Conservation (phyloP, 805 yeast genomes). For the Candida maesae region DNA sequence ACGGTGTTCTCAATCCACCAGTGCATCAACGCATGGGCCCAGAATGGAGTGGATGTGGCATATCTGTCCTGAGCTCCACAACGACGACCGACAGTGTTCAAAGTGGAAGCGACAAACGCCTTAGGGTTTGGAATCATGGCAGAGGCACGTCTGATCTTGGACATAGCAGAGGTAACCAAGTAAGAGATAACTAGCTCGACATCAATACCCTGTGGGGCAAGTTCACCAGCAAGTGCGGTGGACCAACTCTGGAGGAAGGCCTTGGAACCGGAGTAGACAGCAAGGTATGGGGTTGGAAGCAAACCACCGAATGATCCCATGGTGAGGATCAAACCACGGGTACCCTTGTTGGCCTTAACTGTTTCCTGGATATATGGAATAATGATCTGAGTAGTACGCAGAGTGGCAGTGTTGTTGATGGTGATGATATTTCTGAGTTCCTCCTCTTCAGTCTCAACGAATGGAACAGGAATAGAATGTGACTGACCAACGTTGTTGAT, state of each 20-base stretch:
- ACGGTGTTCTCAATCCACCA: conserved; percentile 72
- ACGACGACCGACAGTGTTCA: conserved; percentile 72
- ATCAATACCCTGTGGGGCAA: conserved; percentile 65
- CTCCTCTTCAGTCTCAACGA: conserved; percentile 67
- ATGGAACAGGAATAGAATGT: conserved; percentile 93
- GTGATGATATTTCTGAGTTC: conserved; percentile 81
- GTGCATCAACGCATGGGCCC: conserved; percentile 92
- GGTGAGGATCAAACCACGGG: conserved; percentile 77
- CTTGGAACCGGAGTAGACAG: conserved; percentile 94
- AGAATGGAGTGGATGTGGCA: conserved; percentile 86
- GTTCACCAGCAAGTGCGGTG: conserved; percentile 81
- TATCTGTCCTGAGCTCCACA: conserved; percentile 90
- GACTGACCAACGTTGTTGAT: conserved; percentile 94
- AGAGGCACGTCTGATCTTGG: conserved; percentile 80
- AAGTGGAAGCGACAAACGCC: conserved; percentile 68
- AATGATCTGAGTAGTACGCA: conserved; percentile 76
- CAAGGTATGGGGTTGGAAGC: conserved; percentile 86
- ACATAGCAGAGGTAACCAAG: conserved; percentile 92
- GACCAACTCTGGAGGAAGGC: conserved; percentile 95
- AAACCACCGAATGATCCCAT: conserved; percentile 98
- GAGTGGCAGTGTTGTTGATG: conserved; percentile 80
- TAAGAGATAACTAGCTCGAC: conserved; percentile 85
- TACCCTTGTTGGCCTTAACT: conserved; percentile 36
- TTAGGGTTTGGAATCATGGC: conserved; percentile 77
- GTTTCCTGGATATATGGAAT: conserved; percentile 65